phyloP scores from a whole-genome alignment of 306 rosid species.

The Castanea crenata region DNA sequence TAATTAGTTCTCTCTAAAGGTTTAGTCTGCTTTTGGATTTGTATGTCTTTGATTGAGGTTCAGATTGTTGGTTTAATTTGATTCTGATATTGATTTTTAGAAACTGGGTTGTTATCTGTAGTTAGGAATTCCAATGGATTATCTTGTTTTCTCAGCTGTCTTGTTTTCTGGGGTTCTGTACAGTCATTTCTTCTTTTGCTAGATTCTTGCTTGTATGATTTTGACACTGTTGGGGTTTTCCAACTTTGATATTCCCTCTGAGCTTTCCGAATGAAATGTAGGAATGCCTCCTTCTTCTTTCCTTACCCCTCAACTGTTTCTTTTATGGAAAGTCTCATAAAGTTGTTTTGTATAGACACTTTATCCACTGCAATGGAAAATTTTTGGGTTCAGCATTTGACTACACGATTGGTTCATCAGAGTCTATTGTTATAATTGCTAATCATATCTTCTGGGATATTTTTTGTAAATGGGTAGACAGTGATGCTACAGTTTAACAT shows the following conservation, averaged over 20 bases:
- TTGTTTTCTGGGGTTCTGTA: conserved; percentile 12
- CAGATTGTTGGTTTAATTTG: conserved; percentile 7
- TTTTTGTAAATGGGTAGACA: background rate
- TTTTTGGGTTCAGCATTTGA: background rate
- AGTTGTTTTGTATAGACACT: background rate
- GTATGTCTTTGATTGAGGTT: conserved; percentile 17
- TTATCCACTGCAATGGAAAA: background rate
- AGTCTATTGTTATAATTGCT: background rate
- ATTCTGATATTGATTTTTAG: conserved; percentile 2
- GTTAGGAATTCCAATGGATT: background rate
- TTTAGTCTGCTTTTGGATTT: background rate
- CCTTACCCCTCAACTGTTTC: background rate
- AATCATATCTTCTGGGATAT: background rate
- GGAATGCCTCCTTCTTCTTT: background rate
- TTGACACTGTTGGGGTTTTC: background rate
- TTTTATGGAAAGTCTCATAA: background rate
- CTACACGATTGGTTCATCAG: background rate
- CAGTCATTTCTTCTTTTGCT: conserved; percentile 4
- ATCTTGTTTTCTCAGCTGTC: background rate
- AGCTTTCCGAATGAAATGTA: background rate
- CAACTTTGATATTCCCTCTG: background rate
- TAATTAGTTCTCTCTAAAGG: background rate
- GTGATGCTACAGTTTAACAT: background rate
- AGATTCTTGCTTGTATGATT: background rate
- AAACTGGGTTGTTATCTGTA: conserved; percentile 15